Percentiles rank a stretch among this genome's conserved stretches.
Evolutionary conservation across 2,329 filamentous ascomycete genomes (phyloP).

Genomic region (Coleophoma eucalyptorum): DNA sequence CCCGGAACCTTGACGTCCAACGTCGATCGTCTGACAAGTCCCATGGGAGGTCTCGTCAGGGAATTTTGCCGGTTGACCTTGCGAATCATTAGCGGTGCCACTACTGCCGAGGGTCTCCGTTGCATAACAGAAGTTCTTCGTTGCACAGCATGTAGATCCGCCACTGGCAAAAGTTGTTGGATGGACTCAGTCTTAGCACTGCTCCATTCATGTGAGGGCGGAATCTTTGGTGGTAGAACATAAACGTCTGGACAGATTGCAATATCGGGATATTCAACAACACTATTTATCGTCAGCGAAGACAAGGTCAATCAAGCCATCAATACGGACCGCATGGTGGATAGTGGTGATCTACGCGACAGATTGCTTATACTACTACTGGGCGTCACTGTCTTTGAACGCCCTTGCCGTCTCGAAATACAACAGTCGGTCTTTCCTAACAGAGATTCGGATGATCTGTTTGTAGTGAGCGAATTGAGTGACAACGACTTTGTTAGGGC

Average conservation of each 20-base stretch:
- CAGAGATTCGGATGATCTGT: conserved; percentile 5
- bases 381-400: conserved; percentile 16
- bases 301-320: neutral
- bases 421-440: conserved; percentile 9
- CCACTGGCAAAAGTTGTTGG: conserved; percentile 12
- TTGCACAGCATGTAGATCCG: conserved; percentile 6
- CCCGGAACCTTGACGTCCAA: conserved; percentile 14
- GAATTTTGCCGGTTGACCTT: neutral
- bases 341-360: conserved; percentile 19
- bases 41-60: conserved; percentile 3
- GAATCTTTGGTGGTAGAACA: conserved; percentile 16
- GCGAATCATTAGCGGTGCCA: conserved; percentile 7
- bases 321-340: conserved; percentile 18
- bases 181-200: conserved; percentile 12
- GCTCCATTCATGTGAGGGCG: conserved; percentile 17
- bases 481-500: conserved; percentile 13
- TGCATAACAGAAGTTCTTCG: conserved; percentile 5
- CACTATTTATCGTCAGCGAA: conserved; percentile 12
- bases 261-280: conserved; percentile 19
- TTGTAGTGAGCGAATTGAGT: conserved; percentile 14
- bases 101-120: conserved; percentile 8
- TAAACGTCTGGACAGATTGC: conserved; percentile 15
- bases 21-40: conserved; percentile 7
- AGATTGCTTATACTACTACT: conserved; percentile 23
- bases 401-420: conserved; percentile 1